Evolutionary conservation across 371 early-diverging fungal genomes (phyloP), one percentile per base, ranked within the genome.

Genomic region (Mucor piriformis): DNA sequence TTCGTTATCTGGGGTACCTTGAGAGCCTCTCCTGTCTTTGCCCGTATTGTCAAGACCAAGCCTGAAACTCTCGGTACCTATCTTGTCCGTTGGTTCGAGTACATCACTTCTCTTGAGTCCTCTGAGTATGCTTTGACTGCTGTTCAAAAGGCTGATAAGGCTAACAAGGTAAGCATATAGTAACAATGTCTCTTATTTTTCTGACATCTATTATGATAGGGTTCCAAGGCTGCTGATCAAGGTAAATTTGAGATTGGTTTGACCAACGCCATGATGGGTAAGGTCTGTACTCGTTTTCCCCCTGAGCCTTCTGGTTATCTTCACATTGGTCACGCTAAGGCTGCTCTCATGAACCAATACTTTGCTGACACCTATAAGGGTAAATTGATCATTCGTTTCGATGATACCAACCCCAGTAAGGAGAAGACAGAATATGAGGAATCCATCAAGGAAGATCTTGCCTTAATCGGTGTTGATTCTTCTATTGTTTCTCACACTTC

Each of bases 251-350:
- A 96, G 27, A 91, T 99, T 76, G 92, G 86, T 54, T 78, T 99
- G 55, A 81, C 88, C 53, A 91, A 79, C 53, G 91, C 94, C 35
- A 86, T 87, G 70, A 71, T 86, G 77, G 96, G 96, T 57, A 80
- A 89, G 67, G 96, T 97, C 8, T 93, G 96, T 29, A 98, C 98
- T 20, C 83, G 99, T 62, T 99, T 99, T 86, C 98, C 99, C 50
- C 99, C 99, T 13, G 99, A 99, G 83, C 99, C 99, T 51, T 88
- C 88, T 72, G 99, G 99, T 73, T 98, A 96, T 73, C 79, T 99
- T 60, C 99, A 99, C 78, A 96, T 99, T 74, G 99, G 99, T 52
- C 99, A 99, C 79, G 98, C 96, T 49, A 99, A 99, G 84, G 99
- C 99, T 40, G 99, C 98, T 10, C 81, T 99, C 42, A 74, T 99